Base-by-base conservation (phyloP, 805 yeast species). In the Metschnikowia koreensis region DNA sequence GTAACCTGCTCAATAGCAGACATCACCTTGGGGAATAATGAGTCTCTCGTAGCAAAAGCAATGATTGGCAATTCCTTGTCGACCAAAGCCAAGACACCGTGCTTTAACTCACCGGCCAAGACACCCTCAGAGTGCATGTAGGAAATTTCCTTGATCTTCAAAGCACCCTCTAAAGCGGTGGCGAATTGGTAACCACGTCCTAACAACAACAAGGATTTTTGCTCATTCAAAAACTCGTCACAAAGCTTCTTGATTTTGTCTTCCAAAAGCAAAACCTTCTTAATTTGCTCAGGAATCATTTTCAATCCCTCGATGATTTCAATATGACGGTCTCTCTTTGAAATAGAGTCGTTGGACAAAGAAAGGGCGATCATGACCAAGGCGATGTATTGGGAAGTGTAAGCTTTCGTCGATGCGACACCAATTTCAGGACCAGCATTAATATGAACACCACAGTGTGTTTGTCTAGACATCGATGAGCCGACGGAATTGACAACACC, bases 401-500 rank as follows among this genome's bases (percentile, higher is more conserved):
- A 94, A 29, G 99, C 99, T 75, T 94, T 94, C 44, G 99, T 94
- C 11, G 97, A 91, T 10, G 99, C 99, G 61, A 94, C 99, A 71
- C 99, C 98, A 58, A 94, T 94, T 75, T 94, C 99, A 43, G 99
- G 99, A 59, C 99, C 99, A 45, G 99, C 99, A 68, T 94, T 94
- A 69, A 94, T 92, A 71, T 94, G 99, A 51, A 94, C 97, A 82
- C 99, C 99, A 79, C 99, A 94, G 73, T 92, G 96, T 22, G 99
- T 94, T 66, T 84, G 91, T 75, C 99, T 86, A 7, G 98, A 93
- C 70, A 94, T 90, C 40, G 94, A 84, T 6, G 99, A 94, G 66
- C 99, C 99, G 41, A 94, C 99, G 60, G 92, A 82, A 79, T 94
- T 94, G 57, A 94, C 99, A 65, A 94, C 89, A 75, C 99, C 99